phyloP scores from a whole-genome alignment of 805 yeast genomes.

The Deakozyma indianensis region DNA sequence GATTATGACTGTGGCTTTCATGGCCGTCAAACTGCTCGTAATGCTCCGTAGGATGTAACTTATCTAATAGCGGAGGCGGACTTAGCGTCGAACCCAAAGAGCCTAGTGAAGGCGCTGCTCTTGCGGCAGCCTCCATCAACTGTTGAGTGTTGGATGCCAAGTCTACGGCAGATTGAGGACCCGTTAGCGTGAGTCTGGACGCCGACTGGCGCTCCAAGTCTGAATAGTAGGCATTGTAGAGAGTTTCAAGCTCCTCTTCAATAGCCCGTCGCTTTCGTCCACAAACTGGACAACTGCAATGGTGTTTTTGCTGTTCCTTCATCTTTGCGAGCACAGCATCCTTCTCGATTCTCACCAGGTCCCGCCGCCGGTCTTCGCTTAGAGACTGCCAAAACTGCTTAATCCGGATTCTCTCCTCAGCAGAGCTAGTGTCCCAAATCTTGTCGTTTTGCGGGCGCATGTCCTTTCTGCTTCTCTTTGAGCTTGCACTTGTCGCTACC shows the following conservation, averaged over 20 bases:
- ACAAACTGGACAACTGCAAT: conserved; percentile 65
- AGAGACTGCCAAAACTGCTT: conserved; percentile 54
- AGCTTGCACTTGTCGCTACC: not conserved
- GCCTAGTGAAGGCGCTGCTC: not conserved
- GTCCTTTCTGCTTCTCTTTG: not conserved
- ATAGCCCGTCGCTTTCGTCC: conserved; percentile 58
- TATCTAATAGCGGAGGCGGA: conserved; percentile 1
- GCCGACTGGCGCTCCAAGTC: conserved; percentile 23
- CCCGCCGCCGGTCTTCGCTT: conserved; percentile 42
- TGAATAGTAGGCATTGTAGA: conserved; percentile 55
- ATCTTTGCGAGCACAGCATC: conserved; percentile 53
- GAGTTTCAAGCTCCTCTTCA: conserved; percentile 61
- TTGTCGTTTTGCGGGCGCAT: not conserved
- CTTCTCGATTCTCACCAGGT: conserved; percentile 52
- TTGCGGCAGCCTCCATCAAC: conserved; percentile 1
- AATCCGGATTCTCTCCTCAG: conserved; percentile 38
- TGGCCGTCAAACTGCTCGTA: conserved; percentile 4
- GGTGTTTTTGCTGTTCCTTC: conserved; percentile 39
- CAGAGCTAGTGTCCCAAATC: conserved; percentile 31
- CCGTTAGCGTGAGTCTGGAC: not conserved
- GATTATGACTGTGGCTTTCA: conserved; percentile 1
- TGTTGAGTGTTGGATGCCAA: not conserved
- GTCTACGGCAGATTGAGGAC: not conserved
- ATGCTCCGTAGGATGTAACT: conserved; percentile 1
- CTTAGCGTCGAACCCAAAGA: not conserved